Evolutionary conservation across 768 basidiomycete genomes (phyloP), one percentile per base, ranked within the genome.

Genomic region (Leccinum imitatum): DNA sequence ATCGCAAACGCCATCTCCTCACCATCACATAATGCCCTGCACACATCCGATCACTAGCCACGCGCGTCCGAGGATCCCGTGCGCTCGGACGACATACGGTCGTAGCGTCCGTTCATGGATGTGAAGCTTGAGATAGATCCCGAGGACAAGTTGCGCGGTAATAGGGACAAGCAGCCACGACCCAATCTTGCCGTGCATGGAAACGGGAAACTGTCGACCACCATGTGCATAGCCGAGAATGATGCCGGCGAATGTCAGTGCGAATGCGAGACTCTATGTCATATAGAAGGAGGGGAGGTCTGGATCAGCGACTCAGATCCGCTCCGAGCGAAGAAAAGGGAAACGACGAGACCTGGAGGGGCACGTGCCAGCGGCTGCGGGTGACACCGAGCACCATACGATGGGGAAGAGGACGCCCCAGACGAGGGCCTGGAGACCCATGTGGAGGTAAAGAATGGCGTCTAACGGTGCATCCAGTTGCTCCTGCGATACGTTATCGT

Each of bases 51-150:
- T 67, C 56, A 96, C 76, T 0, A 94, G 93, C 71, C 90, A 97
- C 9, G 78, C 61, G 70, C 90, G 94, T 17, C 95, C 95, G 15
- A 97, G 75, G 17, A 91, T 65, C 0, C 91, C 88, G 64, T 96
- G 95, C 1, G 77, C 76, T 5, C 77, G 72, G 6, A 93, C 89
- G 0, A 86, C 86, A 68, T 80, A 89, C 1, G 89, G 89, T 44
- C 95, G 81, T 9, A 87, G 62, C 2, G 86, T 84, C 60, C 80
- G 79, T 73, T 96, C 92, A 61, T 95, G 82, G 27, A 97, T 87
- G 71, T 97, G 95, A 6, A 95, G 77, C 75, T 96, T 97, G 65
- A 98, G 87, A 75, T 96, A 98, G 48, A 93, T 83, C 4, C 95
- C 95, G 52, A 93, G 77, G 23, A 71, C 65, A 11, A 90, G 77